phyloP scores from a whole-genome alignment of 2,329 filamentous ascomycete species.

The Lecanosticta acicola region DNA sequence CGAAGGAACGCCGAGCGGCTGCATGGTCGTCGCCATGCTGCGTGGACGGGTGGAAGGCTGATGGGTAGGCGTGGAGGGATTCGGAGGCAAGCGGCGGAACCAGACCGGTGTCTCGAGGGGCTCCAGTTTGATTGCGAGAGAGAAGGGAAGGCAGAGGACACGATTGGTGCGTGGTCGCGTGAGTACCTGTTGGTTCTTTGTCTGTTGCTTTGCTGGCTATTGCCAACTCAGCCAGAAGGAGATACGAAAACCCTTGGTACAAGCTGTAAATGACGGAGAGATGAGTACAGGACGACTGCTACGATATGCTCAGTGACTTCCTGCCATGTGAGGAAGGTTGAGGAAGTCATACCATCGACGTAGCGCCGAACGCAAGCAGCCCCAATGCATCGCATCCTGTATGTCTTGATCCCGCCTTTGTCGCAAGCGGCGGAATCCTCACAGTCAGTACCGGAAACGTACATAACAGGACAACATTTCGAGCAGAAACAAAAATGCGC shows the following conservation, averaged over 20 bases:
- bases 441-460: constrained; percentile 10
- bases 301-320: too few relatives aligned
- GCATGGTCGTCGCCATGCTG: constrained; percentile 19
- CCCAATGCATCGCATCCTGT: constrained; percentile 15
- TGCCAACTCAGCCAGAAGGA: background rate
- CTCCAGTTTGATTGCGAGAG: constrained; percentile 26
- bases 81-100: constrained; percentile 25
- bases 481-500: constrained; percentile 13
- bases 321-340: background rate
- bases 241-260: background rate
- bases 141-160: too few relatives aligned
- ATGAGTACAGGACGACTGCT: too few relatives aligned
- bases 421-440: constrained; percentile 2
- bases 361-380: constrained; percentile 16
- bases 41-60: constrained; percentile 9
- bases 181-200: too few relatives aligned
- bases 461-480: constrained; percentile 3
- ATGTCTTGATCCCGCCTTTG: constrained; percentile 22
- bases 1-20: constrained; percentile 21
- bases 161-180: too few relatives aligned
- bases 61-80: constrained; percentile 15
- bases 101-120: constrained; percentile 28
- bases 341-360: constrained; percentile 7
- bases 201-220: constrained; percentile 2
- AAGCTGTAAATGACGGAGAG: background rate